Base-by-base conservation (phyloP, 73 alveolate genomes). In the Symbiodinium natans region DNA sequence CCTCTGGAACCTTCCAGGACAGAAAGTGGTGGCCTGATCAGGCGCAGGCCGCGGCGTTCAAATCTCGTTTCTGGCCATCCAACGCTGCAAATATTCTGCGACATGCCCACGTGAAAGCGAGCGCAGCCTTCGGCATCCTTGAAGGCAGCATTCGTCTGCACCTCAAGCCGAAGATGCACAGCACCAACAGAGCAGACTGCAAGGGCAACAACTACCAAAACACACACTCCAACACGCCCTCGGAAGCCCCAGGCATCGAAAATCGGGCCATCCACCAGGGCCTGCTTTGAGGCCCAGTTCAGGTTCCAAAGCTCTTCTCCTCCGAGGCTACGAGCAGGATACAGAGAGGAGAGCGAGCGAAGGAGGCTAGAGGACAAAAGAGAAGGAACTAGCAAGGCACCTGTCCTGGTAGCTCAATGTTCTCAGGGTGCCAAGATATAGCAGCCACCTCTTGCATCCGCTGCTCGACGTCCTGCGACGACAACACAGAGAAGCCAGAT, bases 1-100 rank as follows among this genome's bases (percentile, higher is more conserved):
- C 95, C 95, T 31, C 21, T 21, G 95, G 95, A 82, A 88, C 43
- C 86, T 88, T 56, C 95, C 95, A 88, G 11, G 73, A 59, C 48
- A 88, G 77, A 80, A 88, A 88, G 33, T 88, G 95, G 43, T 88
- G 95, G 17, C 95, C 95, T 88, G 41, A 21, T 41, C 1, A 27
- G 54, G 27, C 43, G 13, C 59, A 38, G 19, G 89, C 46, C 38
- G 34, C n/a, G 36, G 56, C 3, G 1, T 31, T 48, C 63, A 8
- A 17, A 48, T 10, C 63, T 17, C 63, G 8, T 10, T 48, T 48
- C 63, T 48, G 63, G 63, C 63, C n/a, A n/a, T n/a, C n/a, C n/a
- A n/a, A n/a, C n/a, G n/a, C n/a, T n/a, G n/a, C n/a, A n/a, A n/a
- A n/a, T n/a, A n/a, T n/a, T n/a, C n/a, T n/a, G n/a, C n/a, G n/a